Evolutionary conservation across 495 filamentous ascomycete genomes (phyloP).

Genomic region (Baudoinia panamericana): DNA sequence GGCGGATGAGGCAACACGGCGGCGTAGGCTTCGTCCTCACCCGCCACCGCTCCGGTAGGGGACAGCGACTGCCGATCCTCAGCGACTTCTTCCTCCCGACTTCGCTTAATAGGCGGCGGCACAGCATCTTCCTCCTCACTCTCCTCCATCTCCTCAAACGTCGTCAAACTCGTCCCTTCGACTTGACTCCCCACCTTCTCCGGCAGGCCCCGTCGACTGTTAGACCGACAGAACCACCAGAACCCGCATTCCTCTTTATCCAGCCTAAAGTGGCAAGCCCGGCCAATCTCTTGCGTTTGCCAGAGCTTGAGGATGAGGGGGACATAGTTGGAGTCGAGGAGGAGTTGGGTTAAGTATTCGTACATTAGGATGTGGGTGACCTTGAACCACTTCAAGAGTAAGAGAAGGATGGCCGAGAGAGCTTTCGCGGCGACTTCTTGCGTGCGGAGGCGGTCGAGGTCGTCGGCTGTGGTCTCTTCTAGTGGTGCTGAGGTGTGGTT

Average conservation of each 20-base stretch:
- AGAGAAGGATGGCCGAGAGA: constrained; percentile 68
- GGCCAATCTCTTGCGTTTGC: constrained; percentile 81
- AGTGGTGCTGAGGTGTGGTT: too few species aligned
- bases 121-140: constrained; percentile 51
- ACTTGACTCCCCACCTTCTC: not conserved
- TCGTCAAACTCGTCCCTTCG: not conserved
- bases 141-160: not conserved
- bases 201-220: constrained; percentile 20
- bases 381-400: constrained; percentile 93
- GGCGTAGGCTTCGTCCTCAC: too few species aligned
- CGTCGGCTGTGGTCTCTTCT: constrained; percentile 43
- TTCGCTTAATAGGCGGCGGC: constrained; percentile 60
- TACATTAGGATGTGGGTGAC: constrained; percentile 89
- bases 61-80: constrained; percentile 7
- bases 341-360: constrained; percentile 84
- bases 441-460: constrained; percentile 63
- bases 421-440: constrained; percentile 85
- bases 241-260: constrained; percentile 79
- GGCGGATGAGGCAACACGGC: too few species aligned
- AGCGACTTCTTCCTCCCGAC: constrained; percentile 22
- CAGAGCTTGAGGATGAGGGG: constrained; percentile 86
- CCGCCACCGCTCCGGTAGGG: not conserved
- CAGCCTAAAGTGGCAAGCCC: constrained; percentile 68
- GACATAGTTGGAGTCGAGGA: constrained; percentile 87
- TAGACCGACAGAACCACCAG: constrained; percentile 63